phyloP scores from a whole-genome alignment of 345 rosid genomes.

The Ceriops zippeliana region DNA sequence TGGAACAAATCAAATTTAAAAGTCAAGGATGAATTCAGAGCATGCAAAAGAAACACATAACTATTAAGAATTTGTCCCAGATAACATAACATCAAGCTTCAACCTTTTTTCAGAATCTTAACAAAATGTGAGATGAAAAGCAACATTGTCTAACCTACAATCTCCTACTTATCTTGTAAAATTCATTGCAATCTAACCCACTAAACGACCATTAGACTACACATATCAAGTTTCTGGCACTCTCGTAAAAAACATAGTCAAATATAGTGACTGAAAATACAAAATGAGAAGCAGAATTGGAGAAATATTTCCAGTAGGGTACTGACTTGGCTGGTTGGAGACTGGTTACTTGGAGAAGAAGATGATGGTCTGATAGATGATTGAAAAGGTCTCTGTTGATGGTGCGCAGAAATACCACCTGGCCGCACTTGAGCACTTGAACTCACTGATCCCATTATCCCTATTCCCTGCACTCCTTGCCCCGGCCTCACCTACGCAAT shows the following conservation, averaged over 20 bases:
- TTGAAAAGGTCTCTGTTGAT: conserved; percentile 73
- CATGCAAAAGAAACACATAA: too few relatives aligned
- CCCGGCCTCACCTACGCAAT: conserved; percentile 54
- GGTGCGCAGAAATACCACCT: conserved; percentile 58
- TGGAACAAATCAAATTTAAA: too few relatives aligned
- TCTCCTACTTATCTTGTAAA: neutral
- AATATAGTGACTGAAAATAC: neutral
- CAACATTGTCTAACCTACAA: neutral
- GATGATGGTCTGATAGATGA: conserved; percentile 57
- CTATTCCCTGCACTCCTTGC: conserved; percentile 51
- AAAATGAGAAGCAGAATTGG: neutral
- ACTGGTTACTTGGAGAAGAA: conserved; percentile 47
- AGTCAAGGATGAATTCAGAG: too few relatives aligned
- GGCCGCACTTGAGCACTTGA: conserved; percentile 67
- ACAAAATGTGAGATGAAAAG: neutral
- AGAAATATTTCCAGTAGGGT: neutral
- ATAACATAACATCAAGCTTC: too few relatives aligned
- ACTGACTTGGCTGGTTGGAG: conserved; percentile 64
- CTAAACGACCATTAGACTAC: too few relatives aligned
- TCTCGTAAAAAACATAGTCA: neutral
- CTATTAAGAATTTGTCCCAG: too few relatives aligned
- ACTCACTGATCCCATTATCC: conserved; percentile 61
- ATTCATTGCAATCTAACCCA: neutral
- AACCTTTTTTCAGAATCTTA: too few relatives aligned
- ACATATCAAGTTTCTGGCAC: too few relatives aligned